These are phyloP conservation scores for Lophiotrema nucula DNA, from an alignment of 495 filamentous ascomycete genomes.

Conservation along the genomic window DNA sequence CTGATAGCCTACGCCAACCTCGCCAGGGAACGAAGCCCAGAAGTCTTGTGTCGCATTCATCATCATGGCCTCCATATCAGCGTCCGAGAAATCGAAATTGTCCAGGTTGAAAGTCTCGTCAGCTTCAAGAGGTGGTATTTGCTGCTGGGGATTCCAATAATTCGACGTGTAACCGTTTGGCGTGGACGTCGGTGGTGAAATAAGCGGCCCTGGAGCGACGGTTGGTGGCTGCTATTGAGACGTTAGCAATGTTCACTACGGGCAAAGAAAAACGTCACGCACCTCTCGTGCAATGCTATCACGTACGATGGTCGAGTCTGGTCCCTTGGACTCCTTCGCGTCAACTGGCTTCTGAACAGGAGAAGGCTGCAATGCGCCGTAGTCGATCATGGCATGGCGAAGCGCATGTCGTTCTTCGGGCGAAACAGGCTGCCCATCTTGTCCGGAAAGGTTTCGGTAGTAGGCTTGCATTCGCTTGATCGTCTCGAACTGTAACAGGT, in stretches of 20 bases:
- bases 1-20: constrained; percentile 27
- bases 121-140: constrained; percentile 10
- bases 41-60: constrained; percentile 36
- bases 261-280: neutral
- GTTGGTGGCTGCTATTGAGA: neutral
- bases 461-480: constrained; percentile 39
- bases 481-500: constrained; percentile 31
- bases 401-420: constrained; percentile 34
- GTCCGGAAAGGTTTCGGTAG: constrained; percentile 25
- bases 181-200: constrained; percentile 17
- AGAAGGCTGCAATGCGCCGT: constrained; percentile 34
- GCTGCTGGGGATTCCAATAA: constrained; percentile 2
- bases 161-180: constrained; percentile 8
- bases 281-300: constrained; percentile 14
- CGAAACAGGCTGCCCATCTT: constrained; percentile 32
- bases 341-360: constrained; percentile 29
- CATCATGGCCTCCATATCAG: constrained; percentile 31
- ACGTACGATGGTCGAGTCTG: constrained; percentile 5
- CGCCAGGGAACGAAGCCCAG: constrained; percentile 35
- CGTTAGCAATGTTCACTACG: neutral
- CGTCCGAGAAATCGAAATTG: constrained; percentile 31
- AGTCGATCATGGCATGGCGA: constrained; percentile 34
- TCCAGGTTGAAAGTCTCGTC: constrained; percentile 24
- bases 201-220: neutral
- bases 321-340: neutral